Evolutionary conservation across 1,284 basidiomycete genomes (phyloP).

Genomic region (Peniophora sp.): DNA sequence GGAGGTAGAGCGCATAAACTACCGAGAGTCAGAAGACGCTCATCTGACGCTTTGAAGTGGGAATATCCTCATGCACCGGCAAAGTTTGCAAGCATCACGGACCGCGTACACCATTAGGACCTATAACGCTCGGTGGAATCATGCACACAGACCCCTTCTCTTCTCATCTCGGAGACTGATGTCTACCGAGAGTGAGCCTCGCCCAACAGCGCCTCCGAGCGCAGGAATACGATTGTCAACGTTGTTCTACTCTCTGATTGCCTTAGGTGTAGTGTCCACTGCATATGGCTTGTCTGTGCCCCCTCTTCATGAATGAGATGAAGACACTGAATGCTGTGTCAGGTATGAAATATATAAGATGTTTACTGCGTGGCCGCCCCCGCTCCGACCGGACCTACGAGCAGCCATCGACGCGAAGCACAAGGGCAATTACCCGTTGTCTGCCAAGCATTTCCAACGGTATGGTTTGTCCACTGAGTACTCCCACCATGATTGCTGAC

Average conservation of each 20-base stretch:
- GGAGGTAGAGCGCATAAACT: too few species aligned
- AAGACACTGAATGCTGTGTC: slow-evolving; percentile 2
- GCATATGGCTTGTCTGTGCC: slow-evolving; percentile 42
- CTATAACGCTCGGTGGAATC: too few species aligned
- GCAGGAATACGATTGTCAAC: slow-evolving; percentile 24
- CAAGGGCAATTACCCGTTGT: slow-evolving; percentile 48
- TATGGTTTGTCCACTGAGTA: slow-evolving; percentile 21
- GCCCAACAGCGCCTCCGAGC: not conserved
- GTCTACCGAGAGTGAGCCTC: too few species aligned
- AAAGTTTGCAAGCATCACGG: too few species aligned
- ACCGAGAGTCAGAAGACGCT: too few species aligned
- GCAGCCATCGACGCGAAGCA: slow-evolving; percentile 58
- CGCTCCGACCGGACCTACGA: slow-evolving; percentile 56
- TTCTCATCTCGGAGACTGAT: too few species aligned
- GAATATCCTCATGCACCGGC: too few species aligned
- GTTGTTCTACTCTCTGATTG: slow-evolving; percentile 40
- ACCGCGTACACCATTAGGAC: too few species aligned
- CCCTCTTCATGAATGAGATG: slow-evolving; percentile 7
- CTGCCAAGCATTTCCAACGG: slow-evolving; percentile 48
- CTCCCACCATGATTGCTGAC: not conserved
- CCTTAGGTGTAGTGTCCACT: slow-evolving; percentile 39
- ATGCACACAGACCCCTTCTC: too few species aligned
- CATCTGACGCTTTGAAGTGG: too few species aligned
- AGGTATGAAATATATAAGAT: slow-evolving; percentile 59
- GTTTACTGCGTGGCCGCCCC: slow-evolving; percentile 58